Percentiles rank a stretch among this genome's conserved stretches.
These are phyloP conservation scores for Cutaneotrichosporon daszewskae DNA, from an alignment of 1,284 basidiomycete genomes.

Conservation along the genomic window DNA sequence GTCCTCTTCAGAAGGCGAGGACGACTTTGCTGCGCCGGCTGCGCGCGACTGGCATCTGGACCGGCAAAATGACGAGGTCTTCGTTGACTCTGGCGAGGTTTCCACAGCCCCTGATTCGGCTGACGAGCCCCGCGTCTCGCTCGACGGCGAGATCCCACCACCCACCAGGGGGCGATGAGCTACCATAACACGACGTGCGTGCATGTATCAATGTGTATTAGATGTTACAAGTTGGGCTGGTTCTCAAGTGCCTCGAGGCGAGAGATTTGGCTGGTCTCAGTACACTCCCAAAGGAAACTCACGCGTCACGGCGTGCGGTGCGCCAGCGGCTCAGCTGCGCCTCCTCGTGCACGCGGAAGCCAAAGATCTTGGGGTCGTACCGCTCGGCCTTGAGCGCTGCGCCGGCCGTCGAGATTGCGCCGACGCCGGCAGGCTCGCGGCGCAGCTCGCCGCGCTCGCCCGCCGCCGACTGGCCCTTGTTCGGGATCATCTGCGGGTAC, in stretches of 20 bases:
- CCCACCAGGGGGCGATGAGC: no score
- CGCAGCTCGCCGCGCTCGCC: constrained; percentile 42
- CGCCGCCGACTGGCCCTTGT: constrained; percentile 59
- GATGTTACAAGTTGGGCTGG: constrained; percentile 22
- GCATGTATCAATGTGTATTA: constrained; percentile 20
- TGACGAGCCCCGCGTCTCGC: not conserved
- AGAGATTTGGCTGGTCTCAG: constrained; percentile 43
- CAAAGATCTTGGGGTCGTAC: constrained; percentile 85
- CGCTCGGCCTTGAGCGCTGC: constrained; percentile 81
- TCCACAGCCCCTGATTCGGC: not conserved
- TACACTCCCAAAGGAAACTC: constrained; percentile 31
- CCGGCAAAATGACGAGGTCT: constrained; percentile 3
- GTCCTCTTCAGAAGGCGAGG: constrained; percentile 11
- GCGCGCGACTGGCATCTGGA: constrained; percentile 2
- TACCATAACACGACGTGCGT: constrained; percentile 3
- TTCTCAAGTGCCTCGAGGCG: constrained; percentile 46
- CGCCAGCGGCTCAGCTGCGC: constrained; percentile 92
- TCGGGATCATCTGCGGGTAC: constrained; percentile 81
- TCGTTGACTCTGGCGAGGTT: not conserved
- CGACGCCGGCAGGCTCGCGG: constrained; percentile 31
- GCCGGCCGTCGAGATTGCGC: constrained; percentile 58
- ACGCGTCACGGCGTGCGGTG: constrained; percentile 78
- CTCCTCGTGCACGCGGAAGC: constrained; percentile 86
- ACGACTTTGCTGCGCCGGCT: constrained; percentile 3
- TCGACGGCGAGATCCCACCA: no score